Percentiles rank a stretch among this genome's conserved stretches.
These are phyloP conservation scores for Mrakiaceae sp. DNA, from an alignment of 1,284 basidiomycete genomes.

Conservation along the genomic window DNA sequence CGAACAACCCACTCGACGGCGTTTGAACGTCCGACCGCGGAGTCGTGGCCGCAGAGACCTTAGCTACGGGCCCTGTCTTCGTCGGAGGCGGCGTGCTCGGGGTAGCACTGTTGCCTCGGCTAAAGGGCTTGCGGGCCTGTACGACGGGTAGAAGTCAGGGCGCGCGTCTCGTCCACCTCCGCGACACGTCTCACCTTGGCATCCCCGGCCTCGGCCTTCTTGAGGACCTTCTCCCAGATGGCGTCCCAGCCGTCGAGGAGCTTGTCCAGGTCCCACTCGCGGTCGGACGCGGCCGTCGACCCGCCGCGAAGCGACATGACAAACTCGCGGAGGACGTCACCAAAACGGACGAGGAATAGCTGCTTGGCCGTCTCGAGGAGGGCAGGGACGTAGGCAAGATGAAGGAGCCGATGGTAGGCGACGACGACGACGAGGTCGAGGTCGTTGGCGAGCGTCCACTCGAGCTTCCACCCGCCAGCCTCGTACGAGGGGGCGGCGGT, in stretches of 20 bases:
- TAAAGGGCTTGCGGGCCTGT: background rate
- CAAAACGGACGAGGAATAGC: conserved; percentile 73
- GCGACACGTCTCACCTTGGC: conserved; percentile 42
- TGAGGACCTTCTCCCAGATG: conserved; percentile 64
- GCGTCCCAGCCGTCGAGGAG: conserved; percentile 72
- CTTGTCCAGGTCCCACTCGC: conserved; percentile 53
- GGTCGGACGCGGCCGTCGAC: conserved; percentile 33
- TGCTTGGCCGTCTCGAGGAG: conserved; percentile 67
- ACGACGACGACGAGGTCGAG: conserved; percentile 91
- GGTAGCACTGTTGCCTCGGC: background rate
- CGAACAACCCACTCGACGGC: too few species aligned
- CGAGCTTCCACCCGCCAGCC: conserved; percentile 75
- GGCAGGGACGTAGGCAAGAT: conserved; percentile 86
- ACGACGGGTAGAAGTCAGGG: background rate
- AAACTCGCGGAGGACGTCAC: conserved; percentile 66
- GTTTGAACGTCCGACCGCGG: too few species aligned
- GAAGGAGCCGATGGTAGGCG: conserved; percentile 91
- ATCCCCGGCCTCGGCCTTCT: conserved; percentile 61
- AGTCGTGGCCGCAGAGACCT: background rate
- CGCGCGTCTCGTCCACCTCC: background rate
- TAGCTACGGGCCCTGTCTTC: background rate
- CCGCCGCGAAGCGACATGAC: conserved; percentile 58
- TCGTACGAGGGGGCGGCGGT: conserved; percentile 22
- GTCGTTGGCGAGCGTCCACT: conserved; percentile 88
- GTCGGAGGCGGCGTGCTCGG: background rate